phyloP scores from a whole-genome alignment of 192 early-diverging fungal species.

The Backusella macrospora region DNA sequence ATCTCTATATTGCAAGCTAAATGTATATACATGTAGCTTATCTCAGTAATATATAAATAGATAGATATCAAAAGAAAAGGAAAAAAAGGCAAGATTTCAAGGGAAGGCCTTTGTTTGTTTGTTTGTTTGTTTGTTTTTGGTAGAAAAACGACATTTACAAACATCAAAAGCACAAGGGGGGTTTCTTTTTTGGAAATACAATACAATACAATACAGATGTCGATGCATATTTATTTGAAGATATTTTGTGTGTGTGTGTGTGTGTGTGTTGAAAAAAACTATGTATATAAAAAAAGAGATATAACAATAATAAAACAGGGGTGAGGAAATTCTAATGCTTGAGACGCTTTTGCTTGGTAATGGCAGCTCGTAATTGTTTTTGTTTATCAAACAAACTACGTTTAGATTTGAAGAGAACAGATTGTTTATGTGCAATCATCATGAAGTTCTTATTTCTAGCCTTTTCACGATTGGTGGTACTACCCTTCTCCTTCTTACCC shows the following conservation, averaged over 20 bases:
- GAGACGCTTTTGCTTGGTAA: conserved; percentile 64
- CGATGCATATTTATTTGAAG: conserved; percentile 12
- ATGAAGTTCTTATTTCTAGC: conserved; percentile 89
- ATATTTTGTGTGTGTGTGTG: neutral
- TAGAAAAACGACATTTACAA: too few relatives aligned
- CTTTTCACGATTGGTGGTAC: conserved; percentile 92
- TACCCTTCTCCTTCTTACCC: conserved; percentile 79
- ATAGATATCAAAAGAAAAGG: too few relatives aligned
- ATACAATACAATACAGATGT: neutral
- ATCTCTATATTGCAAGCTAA: too few relatives aligned
- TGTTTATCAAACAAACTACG: conserved; percentile 79
- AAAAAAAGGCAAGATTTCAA: too few relatives aligned
- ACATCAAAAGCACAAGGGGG: too few relatives aligned
- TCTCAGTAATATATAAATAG: too few relatives aligned
- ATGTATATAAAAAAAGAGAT: neutral
- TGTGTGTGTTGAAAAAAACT: neutral
- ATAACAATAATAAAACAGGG: neutral
- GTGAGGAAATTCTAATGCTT: conserved; percentile 48
- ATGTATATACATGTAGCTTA: too few relatives aligned
- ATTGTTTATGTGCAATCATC: conserved; percentile 95
- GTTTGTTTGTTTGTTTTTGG: too few relatives aligned
- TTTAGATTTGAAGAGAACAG: conserved; percentile 73
- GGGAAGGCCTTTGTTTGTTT: too few relatives aligned
- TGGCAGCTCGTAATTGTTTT: conserved; percentile 58
- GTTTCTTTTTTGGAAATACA: neutral